phyloP scores from a whole-genome alignment of 139 green algal species.

The Chlorella vulgaris region DNA sequence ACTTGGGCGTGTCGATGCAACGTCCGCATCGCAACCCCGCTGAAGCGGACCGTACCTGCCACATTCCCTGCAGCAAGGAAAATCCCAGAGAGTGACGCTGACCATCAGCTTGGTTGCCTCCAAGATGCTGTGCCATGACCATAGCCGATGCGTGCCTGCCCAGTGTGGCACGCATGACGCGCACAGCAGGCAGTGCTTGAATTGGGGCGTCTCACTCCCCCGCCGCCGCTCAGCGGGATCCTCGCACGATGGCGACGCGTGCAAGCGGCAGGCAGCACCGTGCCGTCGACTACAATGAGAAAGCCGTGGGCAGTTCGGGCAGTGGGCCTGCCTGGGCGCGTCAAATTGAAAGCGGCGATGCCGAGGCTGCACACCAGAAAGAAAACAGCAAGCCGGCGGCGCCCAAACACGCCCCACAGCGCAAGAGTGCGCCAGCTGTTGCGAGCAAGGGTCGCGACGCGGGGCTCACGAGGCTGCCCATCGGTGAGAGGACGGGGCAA shows the following conservation, averaged over 20 bases:
- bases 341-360: background rate
- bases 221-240: too few species aligned
- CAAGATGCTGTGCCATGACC: too few species aligned
- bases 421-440: constrained; percentile 16
- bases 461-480: constrained; percentile 22
- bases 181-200: too few species aligned
- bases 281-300: constrained; percentile 7
- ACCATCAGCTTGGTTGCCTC: too few species aligned
- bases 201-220: too few species aligned
- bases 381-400: background rate
- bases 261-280: constrained; percentile 1
- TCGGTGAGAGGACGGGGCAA: background rate
- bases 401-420: background rate
- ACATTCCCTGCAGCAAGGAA: too few species aligned
- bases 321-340: constrained; percentile 12
- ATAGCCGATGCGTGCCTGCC: too few species aligned
- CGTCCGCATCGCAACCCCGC: too few species aligned
- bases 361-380: background rate
- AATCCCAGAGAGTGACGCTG: too few species aligned
- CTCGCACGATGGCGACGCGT: constrained; percentile 14
- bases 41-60: too few species aligned
- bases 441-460: constrained; percentile 16
- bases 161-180: too few species aligned
- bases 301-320: background rate
- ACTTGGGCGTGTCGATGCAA: too few species aligned